Evolutionary conservation across 225 moss, liverwort and hornwort genomes (phyloP), one percentile per base, ranked within the genome.

Genomic region (Anthoceros angustus): DNA sequence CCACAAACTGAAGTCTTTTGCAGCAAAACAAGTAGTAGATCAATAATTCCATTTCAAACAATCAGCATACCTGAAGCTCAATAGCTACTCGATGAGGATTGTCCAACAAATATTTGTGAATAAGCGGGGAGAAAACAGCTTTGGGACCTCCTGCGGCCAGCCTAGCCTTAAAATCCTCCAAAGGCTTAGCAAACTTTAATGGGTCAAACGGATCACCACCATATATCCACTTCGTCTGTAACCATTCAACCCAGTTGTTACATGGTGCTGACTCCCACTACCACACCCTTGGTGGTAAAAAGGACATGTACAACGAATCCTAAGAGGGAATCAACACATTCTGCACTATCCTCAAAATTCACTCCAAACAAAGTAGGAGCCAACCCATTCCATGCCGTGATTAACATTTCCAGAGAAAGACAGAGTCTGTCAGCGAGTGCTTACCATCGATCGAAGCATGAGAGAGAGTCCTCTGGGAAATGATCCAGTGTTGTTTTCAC

Each of bases 181-280:
- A 73, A 50, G 98, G 98, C 82, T 98, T 98, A 24, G 92, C 84
- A 70, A 98, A 98, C 45, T 87, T 80, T 43, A 98, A 86, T 69
- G 98, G 92, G 70, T 98, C 91, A 71, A 98, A 98, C 42, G 98
- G 98, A 68, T 98, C 92, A 61, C 92, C 89, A 25, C 98, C 98
- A 68, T 98, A 98, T 8, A 98, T 65, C 98, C 98, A 98, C 74
- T 98, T 98, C 12, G 88, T 92, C 95, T 98, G 67, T 39, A 41
- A 16, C 39, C 38, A 40, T 42, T 24, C 41, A 25, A 49, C 2
- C 40, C 8, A 39, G 21, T 68, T 11, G 20, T 25, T 18, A 40
- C 16, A 12, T 6, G 40, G 32, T 18, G 10, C 9, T 25, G 2
- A 39, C 60, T 2, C 18, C 16, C 0, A 21, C 42, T 38, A 5